Conservation (phyloP, 2,329 filamentous ascomycete species). For the Fusarium ambrosium region DNA sequence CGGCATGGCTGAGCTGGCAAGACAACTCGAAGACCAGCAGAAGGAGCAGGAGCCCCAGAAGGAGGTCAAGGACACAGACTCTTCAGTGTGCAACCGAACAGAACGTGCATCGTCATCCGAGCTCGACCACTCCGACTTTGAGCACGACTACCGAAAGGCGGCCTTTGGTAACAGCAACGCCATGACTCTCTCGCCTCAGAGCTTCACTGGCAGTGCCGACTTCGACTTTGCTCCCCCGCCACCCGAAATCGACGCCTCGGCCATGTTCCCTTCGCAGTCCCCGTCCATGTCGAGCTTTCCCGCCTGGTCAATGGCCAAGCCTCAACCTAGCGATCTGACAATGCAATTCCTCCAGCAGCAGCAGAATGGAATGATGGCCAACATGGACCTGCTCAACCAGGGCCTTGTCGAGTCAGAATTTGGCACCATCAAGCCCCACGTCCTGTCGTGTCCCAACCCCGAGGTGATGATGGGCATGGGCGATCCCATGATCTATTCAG, state of each 20-base stretch:
- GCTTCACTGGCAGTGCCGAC: conserved; percentile 58
- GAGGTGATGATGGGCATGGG: conserved; percentile 70
- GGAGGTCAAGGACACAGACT: conserved; percentile 46
- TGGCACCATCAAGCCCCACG: conserved; percentile 68
- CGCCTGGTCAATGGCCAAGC: conserved; percentile 49
- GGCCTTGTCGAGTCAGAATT: conserved; percentile 66
- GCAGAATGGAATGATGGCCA: conserved; percentile 58
- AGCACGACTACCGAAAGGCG: conserved; percentile 66
- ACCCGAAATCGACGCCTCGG: conserved; percentile 50
- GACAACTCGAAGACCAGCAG: conserved; percentile 65
- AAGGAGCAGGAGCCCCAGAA: conserved; percentile 55
- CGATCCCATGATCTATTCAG: conserved; percentile 71
- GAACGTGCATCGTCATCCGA: conserved; percentile 69
- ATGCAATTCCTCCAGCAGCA: conserved; percentile 61
- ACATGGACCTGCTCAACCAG: conserved; percentile 63
- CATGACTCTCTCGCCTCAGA: conserved; percentile 67
- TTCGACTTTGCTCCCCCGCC: conserved; percentile 55
- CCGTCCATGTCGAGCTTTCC: conserved; percentile 52
- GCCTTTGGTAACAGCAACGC: conserved; percentile 60
- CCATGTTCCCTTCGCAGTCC: conserved; percentile 54
- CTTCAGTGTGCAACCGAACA: conserved; percentile 46
- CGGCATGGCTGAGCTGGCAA: conserved; percentile 68
- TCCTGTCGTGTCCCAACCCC: conserved; percentile 64
- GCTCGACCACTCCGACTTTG: conserved; percentile 67
- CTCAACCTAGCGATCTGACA: conserved; percentile 46